Evolutionary conservation across 805 yeast genomes (phyloP).

Genomic region (Wickerhamiella sorbophila): DNA sequence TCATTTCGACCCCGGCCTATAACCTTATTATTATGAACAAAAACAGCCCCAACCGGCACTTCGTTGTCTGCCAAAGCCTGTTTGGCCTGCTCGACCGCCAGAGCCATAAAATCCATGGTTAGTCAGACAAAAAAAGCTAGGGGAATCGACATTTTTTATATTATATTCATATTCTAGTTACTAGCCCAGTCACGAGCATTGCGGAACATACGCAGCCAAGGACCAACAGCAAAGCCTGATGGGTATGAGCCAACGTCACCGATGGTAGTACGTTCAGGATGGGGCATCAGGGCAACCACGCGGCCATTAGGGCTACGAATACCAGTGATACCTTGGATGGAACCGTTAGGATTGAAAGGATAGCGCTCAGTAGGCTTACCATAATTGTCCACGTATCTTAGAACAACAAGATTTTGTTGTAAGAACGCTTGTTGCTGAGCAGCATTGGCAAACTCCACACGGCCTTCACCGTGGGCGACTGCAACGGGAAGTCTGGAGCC

Average conservation of each 20-base stretch:
- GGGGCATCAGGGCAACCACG: conserved; percentile 98
- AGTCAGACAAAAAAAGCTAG: no score
- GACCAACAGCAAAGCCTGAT: conserved; percentile 34
- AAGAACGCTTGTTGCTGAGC: conserved; percentile 37
- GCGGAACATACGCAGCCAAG: conserved; percentile 88
- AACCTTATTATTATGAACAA: conserved; percentile 39
- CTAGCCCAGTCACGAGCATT: conserved; percentile 87
- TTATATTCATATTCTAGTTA: no score
- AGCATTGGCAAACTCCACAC: conserved; percentile 51
- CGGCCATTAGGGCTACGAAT: conserved; percentile 81
- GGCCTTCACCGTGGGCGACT: conserved; percentile 98
- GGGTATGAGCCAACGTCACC: conserved; percentile 84
- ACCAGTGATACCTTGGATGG: conserved; percentile 88
- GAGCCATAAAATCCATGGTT: conserved; percentile 21
- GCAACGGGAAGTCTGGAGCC: conserved; percentile 94
- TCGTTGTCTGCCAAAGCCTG: conserved; percentile 53
- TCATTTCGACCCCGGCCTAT: conserved; percentile 71
- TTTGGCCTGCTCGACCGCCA: conserved; percentile 35
- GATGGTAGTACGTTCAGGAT: conserved; percentile 89
- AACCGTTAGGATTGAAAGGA: conserved; percentile 95
- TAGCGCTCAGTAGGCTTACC: conserved; percentile 70
- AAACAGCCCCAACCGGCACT: conserved; percentile 76
- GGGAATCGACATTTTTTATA: no score
- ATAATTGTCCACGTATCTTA: conserved; percentile 81
- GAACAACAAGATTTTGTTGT: conserved; percentile 37